phyloP scores from a whole-genome alignment of 2,329 filamentous ascomycete species.

The Colletotrichum orbiculare region DNA sequence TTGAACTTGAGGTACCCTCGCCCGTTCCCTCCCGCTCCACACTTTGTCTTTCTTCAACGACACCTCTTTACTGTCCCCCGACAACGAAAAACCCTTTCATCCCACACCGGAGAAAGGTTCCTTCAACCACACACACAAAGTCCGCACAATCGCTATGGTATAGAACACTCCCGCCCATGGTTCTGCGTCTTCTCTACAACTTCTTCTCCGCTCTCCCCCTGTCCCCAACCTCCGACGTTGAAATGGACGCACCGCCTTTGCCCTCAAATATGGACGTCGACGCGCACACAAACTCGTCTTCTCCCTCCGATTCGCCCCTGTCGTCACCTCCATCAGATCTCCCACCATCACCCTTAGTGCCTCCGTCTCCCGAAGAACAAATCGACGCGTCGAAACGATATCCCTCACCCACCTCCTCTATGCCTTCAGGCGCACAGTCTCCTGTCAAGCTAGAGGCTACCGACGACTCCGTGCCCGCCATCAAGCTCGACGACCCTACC shows the following conservation, averaged over 20 bases:
- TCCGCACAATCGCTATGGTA: slow-evolving; percentile 33
- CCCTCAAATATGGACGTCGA: slow-evolving; percentile 34
- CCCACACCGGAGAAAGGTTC: slow-evolving; percentile 20
- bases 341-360: slow-evolving; percentile 63
- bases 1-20: slow-evolving; percentile 33
- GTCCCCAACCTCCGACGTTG: slow-evolving; percentile 24
- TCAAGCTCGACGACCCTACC: slow-evolving; percentile 42
- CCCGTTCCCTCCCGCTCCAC: slow-evolving; percentile 34
- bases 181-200: slow-evolving; percentile 16
- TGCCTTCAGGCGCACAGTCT: slow-evolving; percentile 61
- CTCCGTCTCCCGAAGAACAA: slow-evolving; percentile 53
- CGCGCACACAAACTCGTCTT: slow-evolving; percentile 22
- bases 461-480: slow-evolving; percentile 42
- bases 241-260: slow-evolving; percentile 28
- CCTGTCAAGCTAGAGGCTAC: slow-evolving; percentile 58
- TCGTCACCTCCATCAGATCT: slow-evolving; percentile 67
- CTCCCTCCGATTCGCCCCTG: slow-evolving; percentile 51
- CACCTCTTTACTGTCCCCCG: slow-evolving; percentile 25
- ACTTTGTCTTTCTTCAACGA: slow-evolving; percentile 38
- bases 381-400: slow-evolving; percentile 58
- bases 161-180: slow-evolving; percentile 32
- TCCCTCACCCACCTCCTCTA: slow-evolving; percentile 59
- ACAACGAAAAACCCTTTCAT: slow-evolving; percentile 36
- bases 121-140: slow-evolving; percentile 4
- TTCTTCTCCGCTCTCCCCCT: slow-evolving; percentile 14